Evolutionary conservation across 2,329 filamentous ascomycete species (phyloP).

Genomic region (Alternaria viburni): DNA sequence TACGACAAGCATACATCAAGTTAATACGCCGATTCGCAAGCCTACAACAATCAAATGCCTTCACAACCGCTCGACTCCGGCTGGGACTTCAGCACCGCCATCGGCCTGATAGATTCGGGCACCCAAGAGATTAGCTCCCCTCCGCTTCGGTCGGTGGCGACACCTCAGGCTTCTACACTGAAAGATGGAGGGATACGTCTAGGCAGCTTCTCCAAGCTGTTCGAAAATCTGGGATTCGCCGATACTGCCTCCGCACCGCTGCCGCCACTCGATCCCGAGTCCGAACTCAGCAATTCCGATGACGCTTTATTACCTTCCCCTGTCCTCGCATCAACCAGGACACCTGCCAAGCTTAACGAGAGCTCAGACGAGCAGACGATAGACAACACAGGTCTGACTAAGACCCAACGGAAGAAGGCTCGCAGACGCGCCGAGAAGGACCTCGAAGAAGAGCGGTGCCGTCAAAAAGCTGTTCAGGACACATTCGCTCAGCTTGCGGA

Average conservation of each 20-base stretch:
- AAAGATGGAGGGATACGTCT: slow-evolving; percentile 35
- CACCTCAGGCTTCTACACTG: slow-evolving; percentile 4
- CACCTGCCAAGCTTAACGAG: neutral
- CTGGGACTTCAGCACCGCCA: slow-evolving; percentile 56
- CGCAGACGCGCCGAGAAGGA: slow-evolving; percentile 34
- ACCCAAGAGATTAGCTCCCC: slow-evolving; percentile 29
- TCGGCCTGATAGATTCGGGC: slow-evolving; percentile 49
- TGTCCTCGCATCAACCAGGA: neutral
- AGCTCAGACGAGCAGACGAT: neutral
- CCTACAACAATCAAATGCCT: slow-evolving; percentile 33
- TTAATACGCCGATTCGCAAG: neutral
- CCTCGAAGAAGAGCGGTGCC: slow-evolving; percentile 14
- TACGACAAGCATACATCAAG: slow-evolving; percentile 1
- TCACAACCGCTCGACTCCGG: slow-evolving; percentile 44
- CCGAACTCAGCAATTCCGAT: slow-evolving; percentile 51
- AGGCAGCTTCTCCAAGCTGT: slow-evolving; percentile 57
- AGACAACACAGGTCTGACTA: slow-evolving; percentile 18
- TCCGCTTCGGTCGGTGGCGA: slow-evolving; percentile 15
- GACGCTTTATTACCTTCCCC: slow-evolving; percentile 45
- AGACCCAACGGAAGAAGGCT: slow-evolving; percentile 36
- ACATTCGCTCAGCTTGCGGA: slow-evolving; percentile 8
- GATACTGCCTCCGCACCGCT: slow-evolving; percentile 22
- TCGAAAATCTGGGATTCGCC: slow-evolving; percentile 51
- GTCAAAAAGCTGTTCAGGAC: slow-evolving; percentile 14
- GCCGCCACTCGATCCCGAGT: slow-evolving; percentile 30